phyloP scores from a whole-genome alignment of 177 flowering plant genomes.

The Tripterygium wilfordii region DNA sequence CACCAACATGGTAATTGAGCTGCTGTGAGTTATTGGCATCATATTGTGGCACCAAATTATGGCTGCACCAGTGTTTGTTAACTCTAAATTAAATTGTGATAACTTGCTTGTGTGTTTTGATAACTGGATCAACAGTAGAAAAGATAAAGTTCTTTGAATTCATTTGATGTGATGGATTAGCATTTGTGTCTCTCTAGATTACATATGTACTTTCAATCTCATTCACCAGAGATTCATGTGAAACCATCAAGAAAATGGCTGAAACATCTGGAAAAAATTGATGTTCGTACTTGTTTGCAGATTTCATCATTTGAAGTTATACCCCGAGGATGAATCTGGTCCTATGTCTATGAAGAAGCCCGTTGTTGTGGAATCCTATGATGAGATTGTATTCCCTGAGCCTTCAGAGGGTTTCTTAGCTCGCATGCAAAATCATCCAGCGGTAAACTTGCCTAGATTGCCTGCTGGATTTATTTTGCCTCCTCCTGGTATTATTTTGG shows the following conservation, averaged over 20 bases:
- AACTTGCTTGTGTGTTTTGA: neutral
- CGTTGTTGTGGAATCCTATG: constrained; percentile 78
- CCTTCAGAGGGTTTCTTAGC: constrained; percentile 74
- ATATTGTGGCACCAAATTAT: neutral
- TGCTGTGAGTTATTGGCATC: too few relatives aligned
- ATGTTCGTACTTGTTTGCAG: too few relatives aligned
- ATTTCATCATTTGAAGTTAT: constrained; percentile 74
- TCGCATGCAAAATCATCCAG: constrained; percentile 73
- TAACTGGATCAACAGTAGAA: neutral
- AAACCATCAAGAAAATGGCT: too few relatives aligned
- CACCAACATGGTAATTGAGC: too few relatives aligned
- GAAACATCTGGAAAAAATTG: too few relatives aligned
- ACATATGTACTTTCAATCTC: too few relatives aligned
- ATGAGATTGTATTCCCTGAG: constrained; percentile 81
- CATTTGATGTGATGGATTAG: too few relatives aligned
- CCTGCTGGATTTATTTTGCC: constrained; percentile 53
- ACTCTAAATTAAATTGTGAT: too few relatives aligned
- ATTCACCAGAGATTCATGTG: too few relatives aligned
- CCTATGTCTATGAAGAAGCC: constrained; percentile 78
- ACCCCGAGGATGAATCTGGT: constrained; percentile 76
- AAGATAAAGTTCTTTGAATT: too few relatives aligned
- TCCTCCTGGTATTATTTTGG: constrained; percentile 36
- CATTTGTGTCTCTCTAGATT: too few relatives aligned
- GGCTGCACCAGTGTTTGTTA: neutral
- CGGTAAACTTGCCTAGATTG: constrained; percentile 61